Conservation (phyloP, 1,284 basidiomycete genomes). For the Ustilago trichophora region DNA sequence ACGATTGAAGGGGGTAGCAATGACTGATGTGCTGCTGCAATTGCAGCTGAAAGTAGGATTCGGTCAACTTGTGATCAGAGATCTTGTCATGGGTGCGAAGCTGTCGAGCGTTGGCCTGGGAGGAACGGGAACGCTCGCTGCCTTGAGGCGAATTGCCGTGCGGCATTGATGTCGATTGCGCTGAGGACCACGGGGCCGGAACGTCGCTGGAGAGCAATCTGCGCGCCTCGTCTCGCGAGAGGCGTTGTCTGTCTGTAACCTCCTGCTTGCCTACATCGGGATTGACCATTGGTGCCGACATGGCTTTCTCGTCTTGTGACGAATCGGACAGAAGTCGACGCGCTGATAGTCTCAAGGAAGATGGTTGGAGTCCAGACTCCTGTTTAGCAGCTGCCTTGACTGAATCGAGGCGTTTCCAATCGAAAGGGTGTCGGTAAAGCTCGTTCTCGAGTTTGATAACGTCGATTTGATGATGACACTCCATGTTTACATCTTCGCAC, state of each 20-base stretch:
- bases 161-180: background rate
- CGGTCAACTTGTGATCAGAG: slow-evolving; percentile 26
- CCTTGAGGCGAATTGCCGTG: background rate
- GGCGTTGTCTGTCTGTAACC: background rate
- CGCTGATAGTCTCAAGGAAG: background rate
- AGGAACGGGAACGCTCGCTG: background rate
- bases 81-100: slow-evolving; percentile 30
- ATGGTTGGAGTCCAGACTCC: background rate
- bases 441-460: slow-evolving; percentile 22
- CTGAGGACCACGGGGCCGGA: slow-evolving; percentile 2
- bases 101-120: slow-evolving; percentile 5
- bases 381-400: background rate
- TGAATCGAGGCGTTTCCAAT: slow-evolving; percentile 3
- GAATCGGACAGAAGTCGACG: slow-evolving; percentile 9
- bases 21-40: slow-evolving; percentile 33
- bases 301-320: slow-evolving; percentile 6
- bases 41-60: slow-evolving; percentile 42
- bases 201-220: slow-evolving; percentile 6
- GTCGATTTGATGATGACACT: slow-evolving; percentile 24
- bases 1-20: slow-evolving; percentile 2
- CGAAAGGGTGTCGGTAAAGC: slow-evolving; percentile 18
- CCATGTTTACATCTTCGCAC: slow-evolving; percentile 25
- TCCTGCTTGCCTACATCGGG: background rate
- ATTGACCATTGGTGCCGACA: background rate
- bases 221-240: slow-evolving; percentile 20